Evolutionary conservation across 345 rosid genomes (phyloP), one percentile per base, ranked within the genome.

Genomic region (Eutrema heterophyllum): DNA sequence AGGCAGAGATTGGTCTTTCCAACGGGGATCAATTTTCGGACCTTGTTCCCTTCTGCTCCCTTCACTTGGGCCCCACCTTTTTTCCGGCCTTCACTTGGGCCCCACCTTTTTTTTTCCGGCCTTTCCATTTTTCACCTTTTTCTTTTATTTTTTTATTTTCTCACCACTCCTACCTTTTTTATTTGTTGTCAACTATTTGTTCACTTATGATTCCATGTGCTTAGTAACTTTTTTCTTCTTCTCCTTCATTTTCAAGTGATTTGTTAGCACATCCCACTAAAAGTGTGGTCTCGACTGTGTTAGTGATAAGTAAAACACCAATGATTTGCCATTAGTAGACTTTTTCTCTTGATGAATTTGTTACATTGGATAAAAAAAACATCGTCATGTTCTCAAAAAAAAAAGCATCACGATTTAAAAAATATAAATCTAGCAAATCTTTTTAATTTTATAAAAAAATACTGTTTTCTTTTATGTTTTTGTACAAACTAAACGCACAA

Each of bases 11-110:
- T 71, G 80, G 64, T 77, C 71, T 78, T 83, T 68, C 80, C 84
- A 72, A 73, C 58, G 76, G 74, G 79, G 79, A 79, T 79, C 86
- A 70, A 73, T 68, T 53, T 72, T 79, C 62, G 84, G 83, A 72
- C 48, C 60, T 61, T 83, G 91, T 84, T 83, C 83, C 86, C 77
- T 67, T 77, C 57, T 44, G 67, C 75, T 78, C 80, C 83, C 68
- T 73, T 77, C 88, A 72, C 68, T 64, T 72, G 79, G 84, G 73
- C 14, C 88, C 87, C 62, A 9, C 56, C 9, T 4, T 67, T 9
- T 64, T 73, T 70, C 10, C 49, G 67, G 61, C 61, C 71, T 43
- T 72, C n/a, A n/a, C n/a, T n/a, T n/a, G n/a, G n/a, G n/a, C n/a
- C n/a, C n/a, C n/a, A n/a, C n/a, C n/a, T 38, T 15, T 68, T 32